These are phyloP conservation scores for Chaetothyriales sp. DNA, from an alignment of 2,329 filamentous ascomycete genomes.

Conservation along the genomic window DNA sequence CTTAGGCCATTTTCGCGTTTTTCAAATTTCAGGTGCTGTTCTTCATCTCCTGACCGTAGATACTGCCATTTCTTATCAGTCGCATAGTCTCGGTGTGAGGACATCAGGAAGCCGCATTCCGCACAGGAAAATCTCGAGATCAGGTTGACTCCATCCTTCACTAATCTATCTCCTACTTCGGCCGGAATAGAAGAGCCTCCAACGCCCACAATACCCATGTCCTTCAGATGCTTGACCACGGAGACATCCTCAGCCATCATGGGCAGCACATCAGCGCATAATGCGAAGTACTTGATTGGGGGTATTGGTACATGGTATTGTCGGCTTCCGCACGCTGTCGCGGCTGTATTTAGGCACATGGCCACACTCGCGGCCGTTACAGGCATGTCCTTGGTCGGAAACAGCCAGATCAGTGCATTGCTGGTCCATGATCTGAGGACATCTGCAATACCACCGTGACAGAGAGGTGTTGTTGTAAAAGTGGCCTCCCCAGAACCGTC, in stretches of 20 bases:
- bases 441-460: slow-evolving; percentile 52
- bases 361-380: slow-evolving; percentile 44
- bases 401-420: slow-evolving; percentile 47
- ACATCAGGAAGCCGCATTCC: slow-evolving; percentile 53
- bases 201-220: slow-evolving; percentile 49
- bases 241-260: slow-evolving; percentile 34
- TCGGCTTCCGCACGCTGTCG: slow-evolving; percentile 3
- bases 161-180: slow-evolving; percentile 40
- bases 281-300: slow-evolving; percentile 45
- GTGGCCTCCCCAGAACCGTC: slow-evolving; percentile 31
- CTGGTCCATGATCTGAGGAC: slow-evolving; percentile 50
- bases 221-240: slow-evolving; percentile 32
- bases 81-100: slow-evolving; percentile 44
- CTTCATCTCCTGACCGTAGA: slow-evolving; percentile 32
- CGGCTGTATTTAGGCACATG: slow-evolving; percentile 29
- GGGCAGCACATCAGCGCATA: slow-evolving; percentile 46
- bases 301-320: slow-evolving; percentile 8
- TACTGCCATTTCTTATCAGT: slow-evolving; percentile 49
- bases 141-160: slow-evolving; percentile 39
- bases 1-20: slow-evolving; percentile 30
- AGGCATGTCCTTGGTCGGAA: slow-evolving; percentile 42
- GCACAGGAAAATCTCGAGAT: slow-evolving; percentile 52
- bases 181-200: slow-evolving; percentile 47
- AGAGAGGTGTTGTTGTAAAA: slow-evolving; percentile 53
- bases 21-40: slow-evolving; percentile 33